A percentile compares a stretch with the other conserved stretches of the same genome.
phyloP scores from a whole-genome alignment of 73 alveolate genomes.

The Halteria grandinella region DNA sequence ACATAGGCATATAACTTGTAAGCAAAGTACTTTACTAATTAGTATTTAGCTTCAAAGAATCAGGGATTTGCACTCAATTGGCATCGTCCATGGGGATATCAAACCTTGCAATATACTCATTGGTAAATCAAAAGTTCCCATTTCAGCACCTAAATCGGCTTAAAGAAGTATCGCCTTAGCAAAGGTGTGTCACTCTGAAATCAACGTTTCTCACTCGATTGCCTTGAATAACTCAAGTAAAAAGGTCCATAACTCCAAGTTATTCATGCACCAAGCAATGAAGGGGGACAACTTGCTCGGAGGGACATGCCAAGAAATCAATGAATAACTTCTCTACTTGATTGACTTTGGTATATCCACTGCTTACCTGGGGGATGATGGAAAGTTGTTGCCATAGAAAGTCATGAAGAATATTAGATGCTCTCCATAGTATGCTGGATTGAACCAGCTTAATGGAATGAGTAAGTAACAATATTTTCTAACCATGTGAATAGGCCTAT shows the following conservation, averaged over 20 bases:
- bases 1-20: slow-evolving; percentile 44
- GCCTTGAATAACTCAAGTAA: too few species aligned
- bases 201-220: too few species aligned
- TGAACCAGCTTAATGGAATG: slow-evolving; percentile 45
- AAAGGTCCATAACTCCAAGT: too few species aligned
- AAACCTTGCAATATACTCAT: slow-evolving; percentile 45
- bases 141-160: too few species aligned
- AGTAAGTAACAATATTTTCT: background rate
- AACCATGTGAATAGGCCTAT: background rate
- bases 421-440: slow-evolving; percentile 51
- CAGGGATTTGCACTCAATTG: slow-evolving; percentile 32
- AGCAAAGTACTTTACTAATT: background rate
- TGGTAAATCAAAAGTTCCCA: slow-evolving; percentile 7
- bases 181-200: too few species aligned
- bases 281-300: too few species aligned
- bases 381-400: background rate
- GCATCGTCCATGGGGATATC: slow-evolving; percentile 54
- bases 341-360: slow-evolving; percentile 49
- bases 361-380: slow-evolving; percentile 5
- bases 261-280: too few species aligned
- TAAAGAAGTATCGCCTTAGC: too few species aligned
- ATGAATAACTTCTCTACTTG: slow-evolving; percentile 21
- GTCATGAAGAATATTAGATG: slow-evolving; percentile 39
- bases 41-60: slow-evolving; percentile 33
- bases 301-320: too few species aligned